These are phyloP conservation scores for Aspergillus bertholletiae DNA, from an alignment of 495 filamentous ascomycete genomes.

Conservation along the genomic window DNA sequence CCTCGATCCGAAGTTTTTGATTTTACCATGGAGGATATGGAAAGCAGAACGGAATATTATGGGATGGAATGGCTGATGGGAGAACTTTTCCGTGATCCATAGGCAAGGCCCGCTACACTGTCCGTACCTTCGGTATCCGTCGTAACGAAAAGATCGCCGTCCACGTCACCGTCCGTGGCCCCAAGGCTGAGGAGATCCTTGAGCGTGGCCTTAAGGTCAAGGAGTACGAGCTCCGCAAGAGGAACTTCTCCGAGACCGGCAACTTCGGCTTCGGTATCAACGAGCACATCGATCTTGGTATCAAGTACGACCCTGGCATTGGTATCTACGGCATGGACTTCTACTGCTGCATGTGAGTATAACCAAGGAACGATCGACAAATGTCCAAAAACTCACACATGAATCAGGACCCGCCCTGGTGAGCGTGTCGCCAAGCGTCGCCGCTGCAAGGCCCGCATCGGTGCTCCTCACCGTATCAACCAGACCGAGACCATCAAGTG, in stretches of 20 bases:
- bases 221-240: slow-evolving; percentile 98
- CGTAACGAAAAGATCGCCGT: slow-evolving; percentile 99
- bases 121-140: slow-evolving; percentile 99
- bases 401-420: slow-evolving; percentile 80
- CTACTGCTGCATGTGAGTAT: slow-evolving; percentile 96
- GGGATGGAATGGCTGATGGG: slow-evolving; percentile 18
- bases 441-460: slow-evolving; percentile 81
- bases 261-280: slow-evolving; percentile 99
- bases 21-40: not conserved
- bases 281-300: slow-evolving; percentile 99
- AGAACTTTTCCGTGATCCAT: slow-evolving; percentile 17
- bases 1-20: slow-evolving; percentile 10
- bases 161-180: slow-evolving; percentile 98
- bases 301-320: slow-evolving; percentile 99
- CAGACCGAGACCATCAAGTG: slow-evolving; percentile 92
- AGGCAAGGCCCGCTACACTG: slow-evolving; percentile 99
- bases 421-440: slow-evolving; percentile 95
- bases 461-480: slow-evolving; percentile 87
- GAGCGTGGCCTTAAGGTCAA: slow-evolving; percentile 99
- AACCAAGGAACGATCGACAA: not conserved
- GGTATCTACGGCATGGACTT: slow-evolving; percentile 99
- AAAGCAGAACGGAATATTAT: not conserved
- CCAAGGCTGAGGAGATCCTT: slow-evolving; percentile 99
- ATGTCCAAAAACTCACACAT: slow-evolving; percentile 19
- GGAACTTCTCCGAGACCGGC: slow-evolving; percentile 98